These are phyloP conservation scores for Fusarium zealandicum DNA, from an alignment of 2,329 filamentous ascomycete species.

Conservation along the genomic window DNA sequence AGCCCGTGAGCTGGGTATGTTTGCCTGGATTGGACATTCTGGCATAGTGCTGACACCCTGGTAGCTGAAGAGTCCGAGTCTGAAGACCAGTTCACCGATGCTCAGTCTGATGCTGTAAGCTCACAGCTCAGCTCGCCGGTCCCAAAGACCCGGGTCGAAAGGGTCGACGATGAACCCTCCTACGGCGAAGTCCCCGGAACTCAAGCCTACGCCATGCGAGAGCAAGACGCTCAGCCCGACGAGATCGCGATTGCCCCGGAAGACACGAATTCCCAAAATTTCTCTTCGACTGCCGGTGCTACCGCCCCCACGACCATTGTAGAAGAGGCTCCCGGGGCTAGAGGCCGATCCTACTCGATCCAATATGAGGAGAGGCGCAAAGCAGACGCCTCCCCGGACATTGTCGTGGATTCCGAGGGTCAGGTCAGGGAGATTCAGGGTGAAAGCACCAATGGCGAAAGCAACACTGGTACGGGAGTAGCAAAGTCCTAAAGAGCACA, in stretches of 20 bases:
- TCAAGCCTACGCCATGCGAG: conserved; percentile 62
- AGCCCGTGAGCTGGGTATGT: conserved; percentile 65
- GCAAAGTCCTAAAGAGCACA: conserved; percentile 29
- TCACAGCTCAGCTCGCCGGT: conserved; percentile 58
- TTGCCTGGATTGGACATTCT: conserved; percentile 1
- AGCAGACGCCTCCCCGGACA: conserved; percentile 62
- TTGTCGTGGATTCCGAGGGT: conserved; percentile 57
- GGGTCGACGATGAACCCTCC: conserved; percentile 58
- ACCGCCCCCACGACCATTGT: conserved; percentile 60
- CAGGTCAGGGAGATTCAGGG: conserved; percentile 45
- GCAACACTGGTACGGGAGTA: conserved; percentile 42
- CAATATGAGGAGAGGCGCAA: conserved; percentile 55
- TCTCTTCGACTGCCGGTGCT: conserved; percentile 29
- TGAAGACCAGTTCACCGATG: conserved; percentile 75
- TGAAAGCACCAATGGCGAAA: conserved; percentile 31
- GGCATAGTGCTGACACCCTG: conserved; percentile 35
- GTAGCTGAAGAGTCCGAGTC: conserved; percentile 65
- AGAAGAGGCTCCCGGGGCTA: conserved; percentile 59
- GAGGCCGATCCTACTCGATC: conserved; percentile 49
- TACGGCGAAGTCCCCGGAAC: conserved; percentile 70
- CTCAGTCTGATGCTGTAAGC: conserved; percentile 60
- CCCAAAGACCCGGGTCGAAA: conserved; percentile 66
- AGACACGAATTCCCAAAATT: conserved; percentile 32
- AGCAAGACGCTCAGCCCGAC: conserved; percentile 65
- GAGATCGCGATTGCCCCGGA: conserved; percentile 60